These are phyloP conservation scores for Neocatenulostroma microsporum DNA, from an alignment of 2,329 filamentous ascomycete genomes.

Conservation along the genomic window DNA sequence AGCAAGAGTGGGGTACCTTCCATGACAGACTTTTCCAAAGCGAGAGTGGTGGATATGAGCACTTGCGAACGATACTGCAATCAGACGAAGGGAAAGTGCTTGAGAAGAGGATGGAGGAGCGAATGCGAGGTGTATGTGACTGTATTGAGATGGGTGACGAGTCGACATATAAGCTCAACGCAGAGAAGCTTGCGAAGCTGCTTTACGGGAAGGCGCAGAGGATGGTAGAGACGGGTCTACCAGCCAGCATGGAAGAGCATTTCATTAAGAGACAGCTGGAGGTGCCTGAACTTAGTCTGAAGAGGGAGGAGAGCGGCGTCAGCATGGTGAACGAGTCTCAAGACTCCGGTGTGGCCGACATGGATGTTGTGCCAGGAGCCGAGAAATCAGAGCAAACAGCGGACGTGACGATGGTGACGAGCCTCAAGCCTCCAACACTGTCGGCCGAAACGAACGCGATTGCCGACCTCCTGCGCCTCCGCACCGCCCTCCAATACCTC, in stretches of 20 bases:
- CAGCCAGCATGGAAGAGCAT: conserved; percentile 73
- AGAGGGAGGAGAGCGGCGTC: conserved; percentile 46
- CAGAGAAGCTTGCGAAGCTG: conserved; percentile 59
- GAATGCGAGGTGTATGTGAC: conserved; percentile 69
- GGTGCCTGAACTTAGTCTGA: conserved; percentile 63
- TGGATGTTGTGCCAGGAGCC: too few relatives aligned
- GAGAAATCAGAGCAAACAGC: too few relatives aligned
- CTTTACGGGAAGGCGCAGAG: conserved; percentile 63
- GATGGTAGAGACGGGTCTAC: conserved; percentile 59
- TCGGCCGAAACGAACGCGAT: conserved; percentile 25
- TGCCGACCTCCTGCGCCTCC: conserved; percentile 54
- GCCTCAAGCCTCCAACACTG: conserved; percentile 15
- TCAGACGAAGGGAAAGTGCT: conserved; percentile 26
- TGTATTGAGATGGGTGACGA: conserved; percentile 85
- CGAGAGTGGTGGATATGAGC: conserved; percentile 42
- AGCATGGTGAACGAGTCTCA: conserved; percentile 24
- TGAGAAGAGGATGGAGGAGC: conserved; percentile 40
- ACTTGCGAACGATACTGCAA: conserved; percentile 49
- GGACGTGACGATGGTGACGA: too few relatives aligned
- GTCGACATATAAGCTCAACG: conserved; percentile 71
- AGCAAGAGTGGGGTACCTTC: conserved; percentile 34
- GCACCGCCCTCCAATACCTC: conserved; percentile 58
- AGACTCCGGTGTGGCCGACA: too few relatives aligned
- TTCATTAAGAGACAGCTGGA: conserved; percentile 73
- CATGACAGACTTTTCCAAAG: conserved; percentile 49